These are phyloP conservation scores for Elaeagnus macrophylla DNA, from an alignment of 306 rosid species.

Conservation along the genomic window DNA sequence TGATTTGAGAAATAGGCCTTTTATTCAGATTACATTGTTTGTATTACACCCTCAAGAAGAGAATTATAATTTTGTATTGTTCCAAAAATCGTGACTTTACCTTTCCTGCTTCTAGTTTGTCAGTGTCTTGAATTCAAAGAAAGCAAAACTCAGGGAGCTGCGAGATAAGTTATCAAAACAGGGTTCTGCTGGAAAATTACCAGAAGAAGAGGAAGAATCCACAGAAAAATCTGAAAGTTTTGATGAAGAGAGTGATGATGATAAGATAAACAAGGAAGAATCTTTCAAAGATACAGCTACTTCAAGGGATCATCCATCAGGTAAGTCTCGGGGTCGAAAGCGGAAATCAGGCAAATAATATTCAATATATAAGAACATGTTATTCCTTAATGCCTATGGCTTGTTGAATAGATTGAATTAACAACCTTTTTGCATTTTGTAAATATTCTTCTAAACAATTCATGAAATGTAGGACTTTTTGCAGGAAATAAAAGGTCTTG, in stretches of 20 bases:
- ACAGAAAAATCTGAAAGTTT: conserved; percentile 73
- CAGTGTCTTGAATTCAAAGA: conserved; percentile 79
- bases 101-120: conserved; percentile 48
- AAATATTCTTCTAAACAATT: no score
- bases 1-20: no score
- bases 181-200: conserved; percentile 37
- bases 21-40: no score
- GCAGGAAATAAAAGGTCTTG: no score
- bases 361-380: neutral
- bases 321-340: conserved; percentile 33
- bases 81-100: conserved; percentile 13
- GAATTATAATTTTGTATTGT: neutral
- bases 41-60: no score
- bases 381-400: no score
- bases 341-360: conserved; percentile 21
- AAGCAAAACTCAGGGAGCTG: conserved; percentile 65
- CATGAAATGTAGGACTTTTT: no score
- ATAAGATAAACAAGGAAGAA: conserved; percentile 35
- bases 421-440: no score
- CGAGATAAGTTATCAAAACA: conserved; percentile 46
- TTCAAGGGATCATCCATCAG: conserved; percentile 29
- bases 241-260: conserved; percentile 37
- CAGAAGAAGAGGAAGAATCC: conserved; percentile 47
- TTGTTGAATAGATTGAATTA: no score
- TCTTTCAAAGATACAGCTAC: conserved; percentile 25